These are phyloP conservation scores for Populus deltoides DNA, from an alignment of 345 rosid species.

Conservation along the genomic window DNA sequence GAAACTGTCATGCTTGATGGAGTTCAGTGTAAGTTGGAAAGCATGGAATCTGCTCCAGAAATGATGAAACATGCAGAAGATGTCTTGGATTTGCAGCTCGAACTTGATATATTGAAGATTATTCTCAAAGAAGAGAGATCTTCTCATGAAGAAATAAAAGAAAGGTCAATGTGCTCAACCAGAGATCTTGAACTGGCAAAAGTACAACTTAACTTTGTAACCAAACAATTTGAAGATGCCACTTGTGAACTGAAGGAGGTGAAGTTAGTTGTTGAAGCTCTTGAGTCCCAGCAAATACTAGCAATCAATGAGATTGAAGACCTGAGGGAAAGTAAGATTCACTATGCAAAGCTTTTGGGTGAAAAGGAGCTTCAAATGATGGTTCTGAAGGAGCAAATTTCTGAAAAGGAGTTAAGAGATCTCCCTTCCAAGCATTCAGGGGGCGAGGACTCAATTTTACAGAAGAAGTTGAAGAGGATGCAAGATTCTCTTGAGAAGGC, in stretches of 20 bases:
- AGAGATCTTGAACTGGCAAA: slow-evolving; percentile 52
- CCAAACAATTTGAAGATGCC: slow-evolving; percentile 47
- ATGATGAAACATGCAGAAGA: slow-evolving; percentile 50
- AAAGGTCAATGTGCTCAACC: slow-evolving; percentile 40
- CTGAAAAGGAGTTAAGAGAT: slow-evolving; percentile 45
- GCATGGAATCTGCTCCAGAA: slow-evolving; percentile 26
- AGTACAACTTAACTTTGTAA: slow-evolving; percentile 36
- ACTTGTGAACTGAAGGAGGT: slow-evolving; percentile 53
- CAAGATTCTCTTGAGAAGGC: slow-evolving; percentile 89
- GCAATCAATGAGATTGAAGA: slow-evolving; percentile 68
- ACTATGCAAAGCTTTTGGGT: slow-evolving; percentile 44
- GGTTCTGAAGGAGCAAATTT: slow-evolving; percentile 50
- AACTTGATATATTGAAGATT: slow-evolving; percentile 74
- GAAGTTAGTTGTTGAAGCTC: slow-evolving; percentile 69
- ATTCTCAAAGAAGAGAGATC: slow-evolving; percentile 79
- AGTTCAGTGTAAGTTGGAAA: slow-evolving; percentile 24
- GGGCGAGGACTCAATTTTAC: slow-evolving; percentile 38
- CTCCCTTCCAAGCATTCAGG: slow-evolving; percentile 25
- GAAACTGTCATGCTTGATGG: not conserved
- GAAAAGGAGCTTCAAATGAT: slow-evolving; percentile 54
- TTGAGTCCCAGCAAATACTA: slow-evolving; percentile 70
- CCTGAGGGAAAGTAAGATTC: slow-evolving; percentile 48
- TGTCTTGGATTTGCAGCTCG: slow-evolving; percentile 76
- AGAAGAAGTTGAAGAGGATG: slow-evolving; percentile 66
- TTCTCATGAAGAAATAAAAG: slow-evolving; percentile 43